A percentile compares a stretch with the other conserved stretches of the same genome.
phyloP scores from a whole-genome alignment of 257 asterid species.

The Plectranthus barbatus region DNA sequence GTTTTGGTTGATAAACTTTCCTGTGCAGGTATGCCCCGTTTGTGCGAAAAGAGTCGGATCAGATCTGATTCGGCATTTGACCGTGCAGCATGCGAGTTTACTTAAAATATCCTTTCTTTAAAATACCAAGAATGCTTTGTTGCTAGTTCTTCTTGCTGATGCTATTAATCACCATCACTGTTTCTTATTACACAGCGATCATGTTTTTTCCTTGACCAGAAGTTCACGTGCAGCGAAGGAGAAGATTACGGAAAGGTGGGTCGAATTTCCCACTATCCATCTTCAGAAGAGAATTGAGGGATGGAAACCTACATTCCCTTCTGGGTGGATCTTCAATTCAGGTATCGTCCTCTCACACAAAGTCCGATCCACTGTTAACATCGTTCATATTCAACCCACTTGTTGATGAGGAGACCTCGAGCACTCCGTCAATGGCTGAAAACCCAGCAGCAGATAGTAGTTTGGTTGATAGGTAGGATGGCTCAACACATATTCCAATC shows the following conservation, averaged over 20 bases:
- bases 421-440: constrained; percentile 23
- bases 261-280: constrained; percentile 37
- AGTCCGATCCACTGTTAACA: constrained; percentile 58
- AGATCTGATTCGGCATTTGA: constrained; percentile 64
- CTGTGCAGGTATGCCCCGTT: constrained; percentile 70
- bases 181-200: neutral
- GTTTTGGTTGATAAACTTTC: too few relatives aligned
- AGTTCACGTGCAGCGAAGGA: constrained; percentile 59
- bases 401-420: constrained; percentile 30
- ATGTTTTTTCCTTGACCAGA: constrained; percentile 35
- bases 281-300: constrained; percentile 58
- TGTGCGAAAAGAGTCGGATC: constrained; percentile 59
- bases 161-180: neutral
- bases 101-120: constrained; percentile 64
- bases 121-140: neutral
- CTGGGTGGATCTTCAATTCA: constrained; percentile 45
- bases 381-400: constrained; percentile 60
- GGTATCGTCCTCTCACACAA: constrained; percentile 35
- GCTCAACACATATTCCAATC: neutral
- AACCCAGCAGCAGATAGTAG: constrained; percentile 18
- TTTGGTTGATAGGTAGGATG: constrained; percentile 38
- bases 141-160: constrained; percentile 12
- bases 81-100: constrained; percentile 63
- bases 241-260: constrained; percentile 54
- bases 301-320: constrained; percentile 58